Conservation (phyloP, 176 grass and related monocot species). For the Musa acuminata region DNA sequence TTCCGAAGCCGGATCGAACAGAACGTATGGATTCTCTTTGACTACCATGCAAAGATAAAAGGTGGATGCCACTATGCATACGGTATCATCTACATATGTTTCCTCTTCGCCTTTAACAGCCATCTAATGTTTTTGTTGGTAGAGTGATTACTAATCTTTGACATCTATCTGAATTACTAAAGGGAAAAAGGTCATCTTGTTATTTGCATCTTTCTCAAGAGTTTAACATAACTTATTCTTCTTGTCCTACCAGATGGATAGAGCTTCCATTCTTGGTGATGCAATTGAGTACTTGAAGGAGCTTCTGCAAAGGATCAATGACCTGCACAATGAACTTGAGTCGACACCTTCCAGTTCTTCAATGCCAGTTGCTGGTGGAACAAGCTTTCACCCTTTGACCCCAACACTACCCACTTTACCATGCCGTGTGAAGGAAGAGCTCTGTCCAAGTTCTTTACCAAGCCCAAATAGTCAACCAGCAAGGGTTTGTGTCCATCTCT, state of each 20-base stretch:
- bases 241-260: constrained; percentile 55
- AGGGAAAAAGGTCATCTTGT: not conserved
- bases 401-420: constrained; percentile 49
- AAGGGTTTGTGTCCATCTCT: constrained; percentile 39
- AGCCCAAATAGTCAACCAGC: constrained; percentile 47
- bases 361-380: constrained; percentile 29
- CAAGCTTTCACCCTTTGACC: constrained; percentile 53
- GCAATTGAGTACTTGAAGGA: constrained; percentile 90
- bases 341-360: constrained; percentile 47
- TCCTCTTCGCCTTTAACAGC: too few relatives aligned
- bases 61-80: too few relatives aligned
- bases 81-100: too few relatives aligned
- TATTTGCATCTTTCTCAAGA: not conserved
- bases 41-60: too few relatives aligned
- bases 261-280: constrained; percentile 60
- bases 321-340: constrained; percentile 68
- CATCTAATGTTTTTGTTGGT: too few relatives aligned
- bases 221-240: constrained; percentile 4
- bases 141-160: too few relatives aligned
- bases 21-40: too few relatives aligned
- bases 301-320: constrained; percentile 58
- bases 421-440: constrained; percentile 56
- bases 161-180: not conserved
- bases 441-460: constrained; percentile 40
- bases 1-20: too few relatives aligned